phyloP scores from a whole-genome alignment of 148 eudicot genomes.

The Vaccinium macrocarpon region DNA sequence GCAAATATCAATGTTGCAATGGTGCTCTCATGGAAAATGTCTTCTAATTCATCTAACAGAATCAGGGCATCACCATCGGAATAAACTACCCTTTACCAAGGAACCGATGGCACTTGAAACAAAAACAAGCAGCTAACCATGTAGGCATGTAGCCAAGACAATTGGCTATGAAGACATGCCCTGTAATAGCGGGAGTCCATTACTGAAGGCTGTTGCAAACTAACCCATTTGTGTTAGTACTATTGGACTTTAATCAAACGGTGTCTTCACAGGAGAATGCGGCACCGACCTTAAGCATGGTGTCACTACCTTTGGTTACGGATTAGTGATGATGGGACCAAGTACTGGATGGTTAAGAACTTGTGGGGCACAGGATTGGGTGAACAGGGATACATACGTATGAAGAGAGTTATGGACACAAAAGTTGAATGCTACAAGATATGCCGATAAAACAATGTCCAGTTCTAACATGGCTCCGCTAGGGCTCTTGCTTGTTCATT shows the following conservation, averaged over 20 bases:
- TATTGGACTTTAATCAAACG: conserved; percentile 24
- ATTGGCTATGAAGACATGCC: conserved; percentile 24
- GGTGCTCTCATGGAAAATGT: background rate
- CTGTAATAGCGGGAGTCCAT: conserved; percentile 18
- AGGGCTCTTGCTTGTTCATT: no score
- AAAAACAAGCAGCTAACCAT: conserved; percentile 10
- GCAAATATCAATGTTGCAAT: no score
- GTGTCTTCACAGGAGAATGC: conserved; percentile 23
- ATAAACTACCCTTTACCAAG: conserved; percentile 22
- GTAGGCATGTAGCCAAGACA: conserved; percentile 21
- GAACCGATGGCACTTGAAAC: conserved; percentile 17
- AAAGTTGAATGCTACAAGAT: background rate
- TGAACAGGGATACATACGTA: background rate
- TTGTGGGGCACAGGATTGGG: conserved; percentile 24
- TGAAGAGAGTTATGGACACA: background rate
- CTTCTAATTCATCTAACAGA: conserved; percentile 7
- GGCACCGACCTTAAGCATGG: conserved; percentile 23
- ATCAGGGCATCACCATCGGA: background rate
- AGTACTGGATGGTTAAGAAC: conserved; percentile 28
- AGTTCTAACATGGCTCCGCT: no score
- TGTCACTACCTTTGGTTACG: conserved; percentile 28
- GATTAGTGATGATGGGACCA: conserved; percentile 23
- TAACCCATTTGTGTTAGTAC: conserved; percentile 19
- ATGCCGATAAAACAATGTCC: no score
- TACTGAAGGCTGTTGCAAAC: conserved; percentile 20